Base-by-base conservation (phyloP, 1,139 yeast genomes). In the Saccharomyces pastorianus region DNA sequence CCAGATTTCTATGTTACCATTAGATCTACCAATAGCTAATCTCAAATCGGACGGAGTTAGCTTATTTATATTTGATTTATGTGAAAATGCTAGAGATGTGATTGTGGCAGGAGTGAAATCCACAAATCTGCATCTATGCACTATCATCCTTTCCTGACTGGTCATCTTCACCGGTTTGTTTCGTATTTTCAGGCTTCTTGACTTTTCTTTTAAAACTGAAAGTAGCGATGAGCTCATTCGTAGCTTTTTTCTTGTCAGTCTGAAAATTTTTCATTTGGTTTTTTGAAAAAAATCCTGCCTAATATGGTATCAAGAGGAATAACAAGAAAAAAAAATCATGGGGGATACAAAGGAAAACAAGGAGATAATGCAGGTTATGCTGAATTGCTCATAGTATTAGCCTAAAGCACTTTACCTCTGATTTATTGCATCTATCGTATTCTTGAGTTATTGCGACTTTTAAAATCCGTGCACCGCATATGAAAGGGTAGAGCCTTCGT, bases 1-100 rank as follows among this genome's bases (percentile, higher is more conserved):
- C 98, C 98, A 95, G 48, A 95, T 83, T 70, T 95, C 99, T 57
- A 95, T 87, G 64, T 90, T 93, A 50, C 99, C 99, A 68, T 93
- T 91, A 51, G 89, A 81, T 69, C 98, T 79, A 23, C 98, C 99
- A 4, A 93, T 86, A 0, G 98, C 98, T 51, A 93, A 74, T 58
- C 96, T 80, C 56, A 90, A 75, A 58, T 82, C 84, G 34, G 74
- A 68, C 1, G 93, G 84, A 0, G 86, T 78, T 34, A 79, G 68
- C 50, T 75, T 71, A n/a, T 71, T 64, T 8, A 76, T 68, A 26
- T 57, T 58, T 1, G 88, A 79, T n/a, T 71, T 68, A 64, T 85
- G 88, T 27, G 95, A 87, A 68, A 91, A 93, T 2, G 91, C 85
- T 54, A 88, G 71, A 2, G 96, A 81, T 0, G 97, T 88, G 57